Evolutionary conservation across 495 filamentous ascomycete species (phyloP).

Genomic region (Lasiosphaeris hirsuta): DNA sequence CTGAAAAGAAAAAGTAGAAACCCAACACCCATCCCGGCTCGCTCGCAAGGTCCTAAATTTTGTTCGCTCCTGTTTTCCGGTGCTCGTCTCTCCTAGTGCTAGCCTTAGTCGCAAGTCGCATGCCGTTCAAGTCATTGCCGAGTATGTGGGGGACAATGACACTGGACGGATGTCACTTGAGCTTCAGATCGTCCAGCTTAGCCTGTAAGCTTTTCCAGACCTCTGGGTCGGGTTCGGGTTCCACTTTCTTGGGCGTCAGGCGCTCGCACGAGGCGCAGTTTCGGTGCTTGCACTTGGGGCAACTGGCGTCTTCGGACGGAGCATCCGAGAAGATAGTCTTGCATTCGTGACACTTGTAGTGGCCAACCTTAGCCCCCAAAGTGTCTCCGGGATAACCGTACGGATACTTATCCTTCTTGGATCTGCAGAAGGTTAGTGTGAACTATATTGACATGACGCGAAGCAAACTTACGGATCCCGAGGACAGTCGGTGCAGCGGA

Average conservation of each 20-base stretch:
- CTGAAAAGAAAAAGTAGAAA: not conserved
- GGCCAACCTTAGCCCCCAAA: slow-evolving; percentile 41
- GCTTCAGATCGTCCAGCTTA: slow-evolving; percentile 48
- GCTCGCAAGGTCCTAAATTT: slow-evolving; percentile 1
- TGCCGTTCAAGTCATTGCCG: not conserved
- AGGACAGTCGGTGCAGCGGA: slow-evolving; percentile 78
- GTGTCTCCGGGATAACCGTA: slow-evolving; percentile 74
- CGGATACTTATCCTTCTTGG: slow-evolving; percentile 70
- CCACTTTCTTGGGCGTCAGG: slow-evolving; percentile 54
- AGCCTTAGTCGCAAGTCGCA: no score
- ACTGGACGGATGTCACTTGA: slow-evolving; percentile 25
- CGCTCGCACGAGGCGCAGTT: slow-evolving; percentile 48
- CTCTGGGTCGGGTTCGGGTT: slow-evolving; percentile 63
- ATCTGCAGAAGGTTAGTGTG: slow-evolving; percentile 42
- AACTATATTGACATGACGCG: slow-evolving; percentile 4
- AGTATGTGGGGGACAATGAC: not conserved
- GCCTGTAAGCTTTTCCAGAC: slow-evolving; percentile 58
- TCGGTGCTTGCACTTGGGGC: slow-evolving; percentile 59
- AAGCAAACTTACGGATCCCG: slow-evolving; percentile 66
- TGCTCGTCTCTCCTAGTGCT: not conserved
- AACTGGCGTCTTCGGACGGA: slow-evolving; percentile 43
- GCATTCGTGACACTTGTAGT: slow-evolving; percentile 66
- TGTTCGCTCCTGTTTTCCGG: not conserved
- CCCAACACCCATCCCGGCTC: not conserved
- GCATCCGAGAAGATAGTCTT: slow-evolving; percentile 48